Evolutionary conservation across 2,329 filamentous ascomycete species (phyloP).

Genomic region (Clarireedia monteithiana): DNA sequence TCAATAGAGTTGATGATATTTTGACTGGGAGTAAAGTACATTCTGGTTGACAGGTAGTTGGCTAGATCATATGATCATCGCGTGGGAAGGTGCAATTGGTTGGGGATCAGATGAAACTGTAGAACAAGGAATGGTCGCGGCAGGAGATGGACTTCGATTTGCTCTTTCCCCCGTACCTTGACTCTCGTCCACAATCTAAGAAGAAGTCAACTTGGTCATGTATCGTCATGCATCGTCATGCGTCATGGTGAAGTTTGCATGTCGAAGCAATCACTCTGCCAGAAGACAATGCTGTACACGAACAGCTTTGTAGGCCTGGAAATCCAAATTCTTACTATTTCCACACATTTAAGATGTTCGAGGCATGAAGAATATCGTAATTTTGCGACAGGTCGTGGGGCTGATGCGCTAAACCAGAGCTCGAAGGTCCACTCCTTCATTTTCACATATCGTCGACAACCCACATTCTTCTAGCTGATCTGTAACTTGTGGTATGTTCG

Average conservation of each 20-base stretch:
- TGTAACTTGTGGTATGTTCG: background rate
- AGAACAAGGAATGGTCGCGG: too few species aligned
- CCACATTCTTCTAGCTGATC: background rate
- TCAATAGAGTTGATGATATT: background rate
- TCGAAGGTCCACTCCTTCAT: background rate
- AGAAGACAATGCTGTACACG: too few species aligned
- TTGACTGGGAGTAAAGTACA: background rate
- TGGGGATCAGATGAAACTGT: background rate
- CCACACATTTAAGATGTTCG: too few species aligned
- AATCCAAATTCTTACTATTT: too few species aligned
- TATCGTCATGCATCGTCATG: too few species aligned
- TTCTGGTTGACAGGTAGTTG: background rate
- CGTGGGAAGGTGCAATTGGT: background rate
- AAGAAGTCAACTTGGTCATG: too few species aligned
- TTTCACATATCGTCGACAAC: background rate
- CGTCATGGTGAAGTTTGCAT: too few species aligned
- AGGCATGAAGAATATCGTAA: too few species aligned
- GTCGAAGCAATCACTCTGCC: too few species aligned
- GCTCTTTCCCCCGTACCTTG: background rate
- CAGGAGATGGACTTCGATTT: background rate
- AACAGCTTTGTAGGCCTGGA: too few species aligned
- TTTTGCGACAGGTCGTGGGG: too few species aligned
- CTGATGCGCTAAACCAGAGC: background rate
- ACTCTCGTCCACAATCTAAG: too few species aligned
- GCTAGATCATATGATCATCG: background rate